These are phyloP conservation scores for Datura wrightii DNA, from an alignment of 257 asterid genomes.

Conservation along the genomic window DNA sequence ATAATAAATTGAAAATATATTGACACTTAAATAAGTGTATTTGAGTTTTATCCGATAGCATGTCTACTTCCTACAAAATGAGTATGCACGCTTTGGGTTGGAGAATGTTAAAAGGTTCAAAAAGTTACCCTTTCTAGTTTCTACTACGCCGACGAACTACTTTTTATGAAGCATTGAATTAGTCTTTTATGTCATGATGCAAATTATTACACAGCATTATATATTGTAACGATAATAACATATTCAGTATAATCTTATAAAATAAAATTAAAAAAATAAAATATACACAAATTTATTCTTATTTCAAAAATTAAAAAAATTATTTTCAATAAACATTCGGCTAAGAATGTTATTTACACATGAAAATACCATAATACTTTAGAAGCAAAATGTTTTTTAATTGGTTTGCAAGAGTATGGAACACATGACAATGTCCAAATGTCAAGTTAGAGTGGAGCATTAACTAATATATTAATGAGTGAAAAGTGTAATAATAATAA, in stretches of 20 bases:
- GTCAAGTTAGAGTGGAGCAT: background rate
- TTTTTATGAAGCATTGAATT: background rate
- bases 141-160: constrained; percentile 34
- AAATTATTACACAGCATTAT: background rate
- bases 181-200: background rate
- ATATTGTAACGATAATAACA: no score
- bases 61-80: background rate
- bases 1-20: background rate
- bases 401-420: background rate
- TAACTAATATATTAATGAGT: background rate
- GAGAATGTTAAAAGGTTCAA: background rate
- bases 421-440: constrained; percentile 11
- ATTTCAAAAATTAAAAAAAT: no score
- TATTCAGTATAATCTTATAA: no score
- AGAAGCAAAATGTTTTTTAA: background rate
- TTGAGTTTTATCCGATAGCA: background rate
- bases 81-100: background rate
- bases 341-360: background rate
- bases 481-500: background rate
- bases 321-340: no score
- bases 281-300: no score
- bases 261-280: no score
- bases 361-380: background rate
- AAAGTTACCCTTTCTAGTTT: constrained; percentile 41
- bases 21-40: background rate